A percentile compares a stretch with the other conserved stretches of the same genome.
These are phyloP conservation scores for Moesziomyces antarcticus DNA, from an alignment of 1,284 basidiomycete species.

Conservation along the genomic window DNA sequence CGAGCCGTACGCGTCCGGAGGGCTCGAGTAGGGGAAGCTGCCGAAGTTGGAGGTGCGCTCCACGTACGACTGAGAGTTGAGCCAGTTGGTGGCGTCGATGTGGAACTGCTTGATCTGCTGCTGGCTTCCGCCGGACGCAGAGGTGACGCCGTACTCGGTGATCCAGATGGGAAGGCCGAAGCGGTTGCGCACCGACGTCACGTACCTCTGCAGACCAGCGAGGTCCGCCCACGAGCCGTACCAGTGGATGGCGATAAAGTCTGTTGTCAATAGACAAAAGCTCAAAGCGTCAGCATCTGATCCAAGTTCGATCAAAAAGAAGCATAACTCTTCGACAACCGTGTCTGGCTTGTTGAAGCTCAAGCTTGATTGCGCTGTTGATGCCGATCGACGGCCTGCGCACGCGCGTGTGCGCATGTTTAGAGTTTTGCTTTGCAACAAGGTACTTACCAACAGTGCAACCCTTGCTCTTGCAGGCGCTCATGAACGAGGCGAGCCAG, in stretches of 20 bases:
- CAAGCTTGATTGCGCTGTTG: not conserved
- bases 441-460: constrained; percentile 50
- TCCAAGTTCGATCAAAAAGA: not conserved
- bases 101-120: constrained; percentile 57
- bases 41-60: constrained; percentile 62
- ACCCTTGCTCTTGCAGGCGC: constrained; percentile 45
- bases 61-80: constrained; percentile 49
- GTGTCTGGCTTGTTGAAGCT: too few relatives aligned
- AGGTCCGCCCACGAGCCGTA: constrained; percentile 58
- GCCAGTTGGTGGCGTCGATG: constrained; percentile 51
- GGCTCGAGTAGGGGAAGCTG: constrained; percentile 40
- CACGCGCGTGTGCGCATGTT: constrained; percentile 17
- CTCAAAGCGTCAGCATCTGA: constrained; percentile 2
- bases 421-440: constrained; percentile 19
- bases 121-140: constrained; percentile 38
- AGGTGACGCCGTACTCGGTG: constrained; percentile 65
- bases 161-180: constrained; percentile 61
- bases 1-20: constrained; percentile 58
- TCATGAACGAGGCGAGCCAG: constrained; percentile 57
- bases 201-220: constrained; percentile 45
- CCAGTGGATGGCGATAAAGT: constrained; percentile 66
- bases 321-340: not conserved
- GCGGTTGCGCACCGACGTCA: constrained; percentile 42
- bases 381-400: not conserved
- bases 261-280: constrained; percentile 31